Evolutionary conservation across 2,329 filamentous ascomycete genomes (phyloP).

Genomic region (Aspergillus melleus): DNA sequence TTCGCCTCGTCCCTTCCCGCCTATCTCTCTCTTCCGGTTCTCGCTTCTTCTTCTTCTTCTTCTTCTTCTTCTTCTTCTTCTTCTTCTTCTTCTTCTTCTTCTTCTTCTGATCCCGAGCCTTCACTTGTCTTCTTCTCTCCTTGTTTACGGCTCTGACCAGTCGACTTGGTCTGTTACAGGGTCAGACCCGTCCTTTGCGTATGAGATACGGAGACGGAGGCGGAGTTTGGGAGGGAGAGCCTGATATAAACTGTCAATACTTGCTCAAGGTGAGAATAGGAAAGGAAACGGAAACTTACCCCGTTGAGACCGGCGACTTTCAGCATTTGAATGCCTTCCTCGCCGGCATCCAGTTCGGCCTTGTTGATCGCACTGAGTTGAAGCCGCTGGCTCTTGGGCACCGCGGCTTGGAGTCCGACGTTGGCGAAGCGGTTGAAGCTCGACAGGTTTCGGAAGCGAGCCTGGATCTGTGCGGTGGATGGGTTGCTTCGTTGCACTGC

Average conservation of each 20-base stretch:
- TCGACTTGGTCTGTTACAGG: slow-evolving; percentile 89
- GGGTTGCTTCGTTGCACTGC: slow-evolving; percentile 72
- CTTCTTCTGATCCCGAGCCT: neutral
- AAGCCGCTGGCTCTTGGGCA: slow-evolving; percentile 93
- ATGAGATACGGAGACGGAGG: slow-evolving; percentile 81
- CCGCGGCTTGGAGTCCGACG: slow-evolving; percentile 87
- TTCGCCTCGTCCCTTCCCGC: neutral
- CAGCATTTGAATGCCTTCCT: slow-evolving; percentile 89
- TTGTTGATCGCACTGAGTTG: slow-evolving; percentile 88
- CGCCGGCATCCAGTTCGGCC: slow-evolving; percentile 70
- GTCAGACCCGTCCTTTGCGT: slow-evolving; percentile 67
- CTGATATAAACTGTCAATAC: slow-evolving; percentile 49
- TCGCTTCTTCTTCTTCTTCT: too few relatives aligned
- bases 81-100: too few relatives aligned
- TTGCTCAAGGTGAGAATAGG: slow-evolving; percentile 18
- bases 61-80: too few relatives aligned
- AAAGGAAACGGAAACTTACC: slow-evolving; percentile 61
- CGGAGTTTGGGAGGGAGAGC: slow-evolving; percentile 68
- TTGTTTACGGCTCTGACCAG: slow-evolving; percentile 74
- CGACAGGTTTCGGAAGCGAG: slow-evolving; percentile 78
- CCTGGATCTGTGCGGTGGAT: slow-evolving; percentile 76
- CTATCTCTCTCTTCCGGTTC: too few relatives aligned
- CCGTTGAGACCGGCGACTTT: slow-evolving; percentile 80
- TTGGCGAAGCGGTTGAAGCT: slow-evolving; percentile 65
- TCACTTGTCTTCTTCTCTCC: neutral